A percentile compares a stretch with the other conserved stretches of the same genome.
These are phyloP conservation scores for Gremmenia infestans DNA, from an alignment of 2,329 filamentous ascomycete genomes.

Conservation along the genomic window DNA sequence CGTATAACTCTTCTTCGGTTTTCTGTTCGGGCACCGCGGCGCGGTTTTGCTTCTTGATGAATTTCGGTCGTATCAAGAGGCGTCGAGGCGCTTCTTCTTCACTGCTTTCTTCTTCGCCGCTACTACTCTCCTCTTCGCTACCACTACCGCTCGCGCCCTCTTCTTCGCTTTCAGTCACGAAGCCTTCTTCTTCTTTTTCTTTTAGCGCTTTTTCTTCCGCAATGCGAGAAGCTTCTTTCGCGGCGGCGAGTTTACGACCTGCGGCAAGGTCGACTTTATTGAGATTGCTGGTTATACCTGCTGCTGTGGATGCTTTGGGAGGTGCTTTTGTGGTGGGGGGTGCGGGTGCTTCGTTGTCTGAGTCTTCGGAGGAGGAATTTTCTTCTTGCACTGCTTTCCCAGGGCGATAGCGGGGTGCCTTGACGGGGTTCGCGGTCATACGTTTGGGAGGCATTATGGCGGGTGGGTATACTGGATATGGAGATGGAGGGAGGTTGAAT, in stretches of 20 bases:
- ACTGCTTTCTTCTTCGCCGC: constrained; percentile 36
- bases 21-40: constrained; percentile 26
- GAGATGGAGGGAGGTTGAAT: background rate
- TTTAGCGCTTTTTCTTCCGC: constrained; percentile 40
- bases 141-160: constrained; percentile 28
- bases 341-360: constrained; percentile 38
- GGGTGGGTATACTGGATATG: constrained; percentile 1
- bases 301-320: constrained; percentile 52
- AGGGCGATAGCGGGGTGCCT: constrained; percentile 76
- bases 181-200: constrained; percentile 52
- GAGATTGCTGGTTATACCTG: constrained; percentile 50
- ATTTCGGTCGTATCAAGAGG: constrained; percentile 59
- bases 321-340: constrained; percentile 34
- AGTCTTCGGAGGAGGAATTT: constrained; percentile 40
- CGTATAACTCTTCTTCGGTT: constrained; percentile 38
- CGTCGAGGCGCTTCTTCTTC: constrained; percentile 54
- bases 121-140: constrained; percentile 24
- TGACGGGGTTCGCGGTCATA: constrained; percentile 88
- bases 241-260: constrained; percentile 41
- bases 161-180: constrained; percentile 53
- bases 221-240: constrained; percentile 42
- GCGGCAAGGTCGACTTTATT: constrained; percentile 49
- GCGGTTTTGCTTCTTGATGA: constrained; percentile 56
- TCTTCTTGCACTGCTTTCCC: constrained; percentile 64
- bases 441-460: constrained; percentile 63